Conservation (phyloP, 495 filamentous ascomycete genomes). For the Daldinia vernicosa region DNA sequence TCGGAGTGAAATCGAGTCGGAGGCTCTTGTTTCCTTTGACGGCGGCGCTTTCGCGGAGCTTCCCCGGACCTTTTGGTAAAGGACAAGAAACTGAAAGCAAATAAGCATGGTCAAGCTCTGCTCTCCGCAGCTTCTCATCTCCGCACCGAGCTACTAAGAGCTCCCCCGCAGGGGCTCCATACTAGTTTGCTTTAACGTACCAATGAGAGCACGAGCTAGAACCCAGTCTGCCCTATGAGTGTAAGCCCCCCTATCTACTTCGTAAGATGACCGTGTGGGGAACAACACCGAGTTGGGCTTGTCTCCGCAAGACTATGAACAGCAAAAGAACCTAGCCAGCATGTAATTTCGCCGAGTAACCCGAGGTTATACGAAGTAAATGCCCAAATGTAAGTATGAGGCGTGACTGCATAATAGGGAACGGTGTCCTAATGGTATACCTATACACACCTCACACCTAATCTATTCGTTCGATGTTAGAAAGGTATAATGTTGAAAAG, state of each 20-base stretch:
- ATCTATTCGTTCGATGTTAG: too few relatives aligned
- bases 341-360: constrained; percentile 22
- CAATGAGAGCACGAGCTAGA: constrained; percentile 7
- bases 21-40: not conserved
- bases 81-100: not conserved
- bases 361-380: not conserved
- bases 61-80: constrained; percentile 33
- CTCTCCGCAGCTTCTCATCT: constrained; percentile 16
- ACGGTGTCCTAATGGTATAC: not conserved
- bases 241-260: too few relatives aligned
- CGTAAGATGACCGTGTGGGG: constrained; percentile 29
- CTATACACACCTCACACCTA: too few relatives aligned
- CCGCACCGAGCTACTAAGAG: constrained; percentile 23
- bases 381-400: not conserved
- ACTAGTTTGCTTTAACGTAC: not conserved
- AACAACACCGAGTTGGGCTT: constrained; percentile 12
- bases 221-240: not conserved
- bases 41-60: constrained; percentile 41
- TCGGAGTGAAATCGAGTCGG: not conserved
- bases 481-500: too few relatives aligned
- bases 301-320: constrained; percentile 21
- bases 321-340: constrained; percentile 1
- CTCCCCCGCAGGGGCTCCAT: constrained; percentile 34
- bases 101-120: not conserved
- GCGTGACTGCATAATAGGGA: not conserved